Evolutionary conservation across 306 rosid genomes (phyloP), one percentile per base, ranked within the genome.

Genomic region (Comarum palustre): DNA sequence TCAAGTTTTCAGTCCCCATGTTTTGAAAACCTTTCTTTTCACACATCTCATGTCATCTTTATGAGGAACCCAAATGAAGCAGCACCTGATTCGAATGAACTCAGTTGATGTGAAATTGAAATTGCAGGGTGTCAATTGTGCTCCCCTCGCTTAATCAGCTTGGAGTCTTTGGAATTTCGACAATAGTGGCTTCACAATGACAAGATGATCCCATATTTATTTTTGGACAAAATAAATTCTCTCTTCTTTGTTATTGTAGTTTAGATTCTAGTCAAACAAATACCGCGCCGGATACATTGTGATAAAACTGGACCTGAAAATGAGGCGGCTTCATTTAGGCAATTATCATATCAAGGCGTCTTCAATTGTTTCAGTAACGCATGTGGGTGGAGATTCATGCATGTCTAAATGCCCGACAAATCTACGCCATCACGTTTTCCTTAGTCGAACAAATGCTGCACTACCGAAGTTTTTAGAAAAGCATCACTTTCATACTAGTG

Each of bases 1-100:
- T 66, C 36, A 52, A 34, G 64, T 41, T 29, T 43, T 66, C 52
- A 52, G n/a, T n/a, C n/a, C n/a, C n/a, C n/a, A n/a, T n/a, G 55
- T 14, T 34, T 34, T 61, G 43, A 8, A 16, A 17, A 32, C 22
- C 43, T 61, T 32, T 41, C 39, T 6, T 32, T 29, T 15, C 24
- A 32, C 41, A 14, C 41, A 60, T 13, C 27, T 31, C 27, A 3
- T 31, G 10, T 22, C 63, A 25, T 58, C n/a, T 57, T 4, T 4
- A 24, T 12, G 14, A 25, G 6, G 63, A 57, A 25, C 32, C n/a
- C 19, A 29, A 4, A 4, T 25, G n/a, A 58, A 27, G 64, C 36
- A 58, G 32, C 62, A 55, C 27, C 32, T 20, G 62, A 55, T 55
- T 9, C 24, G 5, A 55, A 11, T 24, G 8, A 55, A 11, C 62